Evolutionary conservation across 305 asterid species (phyloP).

Genomic region (Fraxinus latifolia): DNA sequence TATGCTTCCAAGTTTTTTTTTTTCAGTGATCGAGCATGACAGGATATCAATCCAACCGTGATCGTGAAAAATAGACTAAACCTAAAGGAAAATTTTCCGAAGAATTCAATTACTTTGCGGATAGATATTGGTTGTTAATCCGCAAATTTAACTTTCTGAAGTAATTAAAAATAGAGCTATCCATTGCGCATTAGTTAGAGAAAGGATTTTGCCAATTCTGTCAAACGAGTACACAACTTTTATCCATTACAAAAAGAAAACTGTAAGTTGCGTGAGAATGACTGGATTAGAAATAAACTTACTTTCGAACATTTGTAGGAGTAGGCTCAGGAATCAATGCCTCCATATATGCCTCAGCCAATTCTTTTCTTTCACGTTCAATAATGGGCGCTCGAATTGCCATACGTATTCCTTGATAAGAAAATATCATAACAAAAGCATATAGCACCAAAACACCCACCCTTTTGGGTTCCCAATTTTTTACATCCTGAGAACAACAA

Average conservation of each 20-base stretch:
- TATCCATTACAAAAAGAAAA: neutral
- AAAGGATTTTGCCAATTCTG: constrained; percentile 14
- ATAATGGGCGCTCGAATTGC: constrained; percentile 70
- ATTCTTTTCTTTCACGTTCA: constrained; percentile 63
- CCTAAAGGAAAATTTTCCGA: neutral
- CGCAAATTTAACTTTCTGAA: constrained; percentile 17
- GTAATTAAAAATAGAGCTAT: neutral
- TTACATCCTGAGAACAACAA: constrained; percentile 59
- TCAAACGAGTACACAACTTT: constrained; percentile 11
- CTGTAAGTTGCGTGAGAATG: constrained; percentile 4
- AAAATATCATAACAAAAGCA: constrained; percentile 43
- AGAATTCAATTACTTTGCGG: constrained; percentile 5
- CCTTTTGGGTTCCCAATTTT: constrained; percentile 81
- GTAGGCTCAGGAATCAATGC: constrained; percentile 94
- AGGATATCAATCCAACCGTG: neutral
- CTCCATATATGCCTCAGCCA: constrained; percentile 93
- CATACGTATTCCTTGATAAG: constrained; percentile 60
- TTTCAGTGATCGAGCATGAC: neutral
- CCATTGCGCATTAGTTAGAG: constrained; percentile 2
- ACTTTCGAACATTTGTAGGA: constrained; percentile 75
- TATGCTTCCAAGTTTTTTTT: neutral
- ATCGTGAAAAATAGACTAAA: constrained; percentile 8
- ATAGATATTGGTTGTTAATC: neutral
- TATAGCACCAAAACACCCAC: constrained; percentile 65
- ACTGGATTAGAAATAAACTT: constrained; percentile 27